Base-by-base conservation (phyloP, 164 flowering plant species). In the Cinnamomum chago region DNA sequence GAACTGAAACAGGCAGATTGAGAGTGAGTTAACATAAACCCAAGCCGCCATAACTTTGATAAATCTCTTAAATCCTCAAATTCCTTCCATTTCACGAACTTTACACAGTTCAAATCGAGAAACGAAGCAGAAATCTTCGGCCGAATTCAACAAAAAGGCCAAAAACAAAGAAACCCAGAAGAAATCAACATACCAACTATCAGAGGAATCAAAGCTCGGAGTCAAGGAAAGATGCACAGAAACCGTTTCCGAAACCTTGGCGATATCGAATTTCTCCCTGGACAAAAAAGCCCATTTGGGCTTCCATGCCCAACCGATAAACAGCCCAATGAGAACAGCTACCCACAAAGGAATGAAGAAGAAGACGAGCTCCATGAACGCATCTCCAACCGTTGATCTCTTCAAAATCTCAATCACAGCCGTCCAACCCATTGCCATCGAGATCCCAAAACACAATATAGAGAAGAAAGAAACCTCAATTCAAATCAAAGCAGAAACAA, bases 231-330 rank as follows among this genome's bases (percentile, higher is more conserved):
- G 77, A 69, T 24, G 6, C 10, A 84, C 3, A 97, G 97, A 69
- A 79, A 88, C 97, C 95, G 68, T 0, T 72, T 7, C 17, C 67
- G 74, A 2, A 72, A 11, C 0, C 65, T 1, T 3, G 73, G 17
- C 9, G 79, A 62, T 3, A 73, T 76, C 83, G 71, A 79, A 65
- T 33, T 73, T 33, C 12, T 82, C 82, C 25, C 74, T 76, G 0
- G 80, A 84, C 62, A 83, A 77, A 74, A 55, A 75, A 23, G 85
- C 93, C 97, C 96, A 92, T 68, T 85, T 86, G 2, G 98, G 97
- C 75, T 81, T 91, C 97, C 97, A 93, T 3, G 84, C 72, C 98
- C 98, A 93, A 1, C 97, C 98, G 68, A 93, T 84, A 71, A 89
- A 40, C 66, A 93, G 84, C 64, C 98, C 97, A 50, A 88, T 79